These are phyloP conservation scores for Cercospora nicotianae DNA, from an alignment of 2,329 filamentous ascomycete species.

Conservation along the genomic window DNA sequence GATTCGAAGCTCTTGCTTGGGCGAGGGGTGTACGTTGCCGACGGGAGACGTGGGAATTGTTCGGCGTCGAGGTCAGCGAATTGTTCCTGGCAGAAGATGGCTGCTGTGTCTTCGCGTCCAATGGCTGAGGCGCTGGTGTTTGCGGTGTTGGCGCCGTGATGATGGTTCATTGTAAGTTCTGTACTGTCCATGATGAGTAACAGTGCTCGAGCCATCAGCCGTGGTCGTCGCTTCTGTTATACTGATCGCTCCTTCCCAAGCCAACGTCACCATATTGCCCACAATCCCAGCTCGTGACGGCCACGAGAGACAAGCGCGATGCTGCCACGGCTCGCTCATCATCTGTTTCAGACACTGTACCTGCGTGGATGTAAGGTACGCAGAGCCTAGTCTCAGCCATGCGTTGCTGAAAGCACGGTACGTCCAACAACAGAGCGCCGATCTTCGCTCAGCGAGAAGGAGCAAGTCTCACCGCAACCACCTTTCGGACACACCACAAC, in stretches of 20 bases:
- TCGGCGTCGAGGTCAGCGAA: conserved; percentile 36
- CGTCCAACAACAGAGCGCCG: neutral
- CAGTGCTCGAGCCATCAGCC: neutral
- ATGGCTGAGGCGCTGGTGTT: neutral
- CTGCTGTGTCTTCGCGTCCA: neutral
- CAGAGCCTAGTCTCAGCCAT: neutral
- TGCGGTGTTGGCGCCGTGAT: neutral
- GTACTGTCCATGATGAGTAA: neutral
- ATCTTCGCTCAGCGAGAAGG: neutral
- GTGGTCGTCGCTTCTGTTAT: neutral
- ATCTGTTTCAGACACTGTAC: neutral
- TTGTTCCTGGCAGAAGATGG: conserved; percentile 35
- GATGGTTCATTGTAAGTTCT: neutral
- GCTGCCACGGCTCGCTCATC: neutral
- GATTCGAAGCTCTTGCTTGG: conserved; percentile 33
- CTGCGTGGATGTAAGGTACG: neutral
- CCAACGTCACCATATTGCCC: neutral
- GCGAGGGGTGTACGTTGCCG: conserved; percentile 25
- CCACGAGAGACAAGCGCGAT: neutral
- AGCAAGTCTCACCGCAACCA: neutral
- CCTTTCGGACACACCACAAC: neutral
- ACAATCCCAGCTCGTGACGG: neutral
- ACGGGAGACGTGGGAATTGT: conserved; percentile 40
- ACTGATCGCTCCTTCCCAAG: neutral
- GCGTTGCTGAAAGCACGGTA: neutral